These are phyloP conservation scores for Podospora bellae-mahoneyi DNA, from an alignment of 495 filamentous ascomycete species.

Conservation along the genomic window DNA sequence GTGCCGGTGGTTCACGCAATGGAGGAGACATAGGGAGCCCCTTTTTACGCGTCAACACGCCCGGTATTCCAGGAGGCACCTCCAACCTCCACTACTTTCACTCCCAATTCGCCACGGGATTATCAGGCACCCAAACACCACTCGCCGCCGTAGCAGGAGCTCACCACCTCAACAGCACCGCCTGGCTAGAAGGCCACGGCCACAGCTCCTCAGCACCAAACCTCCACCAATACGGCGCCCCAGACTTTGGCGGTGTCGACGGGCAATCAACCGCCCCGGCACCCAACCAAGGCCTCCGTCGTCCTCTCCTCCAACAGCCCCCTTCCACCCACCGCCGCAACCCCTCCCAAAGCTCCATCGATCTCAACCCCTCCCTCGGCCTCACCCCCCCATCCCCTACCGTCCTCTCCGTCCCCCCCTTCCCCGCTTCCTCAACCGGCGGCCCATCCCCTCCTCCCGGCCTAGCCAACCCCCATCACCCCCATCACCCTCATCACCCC, in stretches of 20 bases:
- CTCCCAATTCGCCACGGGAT: constrained; percentile 69
- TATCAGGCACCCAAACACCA: constrained; percentile 83
- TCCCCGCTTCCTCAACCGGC: not conserved
- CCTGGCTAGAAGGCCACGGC: constrained; percentile 40
- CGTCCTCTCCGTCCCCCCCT: constrained; percentile 8
- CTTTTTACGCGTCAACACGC: constrained; percentile 65
- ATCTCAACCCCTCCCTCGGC: constrained; percentile 29
- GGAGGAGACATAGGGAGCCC: constrained; percentile 55
- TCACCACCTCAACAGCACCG: constrained; percentile 37
- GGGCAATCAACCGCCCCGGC: not conserved
- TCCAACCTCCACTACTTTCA: constrained; percentile 92
- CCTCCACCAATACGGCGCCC: constrained; percentile 20
- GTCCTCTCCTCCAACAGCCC: constrained; percentile 3
- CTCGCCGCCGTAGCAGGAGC: constrained; percentile 79
- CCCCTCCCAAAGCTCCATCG: constrained; percentile 44
- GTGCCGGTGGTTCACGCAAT: constrained; percentile 29
- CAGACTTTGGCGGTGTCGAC: constrained; percentile 9
- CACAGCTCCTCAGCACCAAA: constrained; percentile 34
- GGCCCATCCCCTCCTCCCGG: constrained; percentile 10
- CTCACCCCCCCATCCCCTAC: constrained; percentile 11
- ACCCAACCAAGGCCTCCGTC: not conserved
- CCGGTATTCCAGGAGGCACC: constrained; percentile 78
- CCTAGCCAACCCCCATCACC: constrained; percentile 2
- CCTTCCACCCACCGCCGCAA: constrained; percentile 39
- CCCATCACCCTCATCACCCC: constrained; percentile 29